Evolutionary conservation across 768 basidiomycete species (phyloP), one percentile per base, ranked within the genome.

Genomic region (Lactifluus echinatus): DNA sequence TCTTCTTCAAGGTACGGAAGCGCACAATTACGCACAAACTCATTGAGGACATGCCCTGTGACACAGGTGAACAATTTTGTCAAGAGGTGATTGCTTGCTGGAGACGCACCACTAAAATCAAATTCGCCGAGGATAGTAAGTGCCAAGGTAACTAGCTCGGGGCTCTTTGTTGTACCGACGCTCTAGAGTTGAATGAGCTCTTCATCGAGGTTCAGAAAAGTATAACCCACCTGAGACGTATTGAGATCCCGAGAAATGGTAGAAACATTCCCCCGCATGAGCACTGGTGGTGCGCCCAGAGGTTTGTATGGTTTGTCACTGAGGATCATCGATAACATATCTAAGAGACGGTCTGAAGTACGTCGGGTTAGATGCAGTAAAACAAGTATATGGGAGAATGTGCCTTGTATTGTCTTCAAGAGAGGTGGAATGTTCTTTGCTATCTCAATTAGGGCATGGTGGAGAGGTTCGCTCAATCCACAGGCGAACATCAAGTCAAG

Each of bases 401-500:
- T 61, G 87, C 92, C 89, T 81, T 98, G 96, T 33, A 98, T 93
- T 0, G 88, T 90, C 69, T 84, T 88, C 53, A 97, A 73, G 6
- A 99, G 73, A 0, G 96, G 94, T 3, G 89, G 89, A 19, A 99
- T 98, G 65, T 87, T 81, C 57, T 81, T 79, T 0, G 90, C 87
- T 54, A 97, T 92, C 24, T 85, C 87, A 12, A 82, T 80, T 8
- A 99, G 76, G 0, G 95, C 92, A 64, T 87, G 81, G 29, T 85
- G 81, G 37, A 99, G 76, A 12, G 93, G 84, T 61, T 94, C 93
- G 66, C 89, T 94, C 60, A 99, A 72, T 2, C 93, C 95, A 67
- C 88, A 95, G 0, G 85, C 87, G 67, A 98, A 89, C 89, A 99
- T 98, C 40, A 96, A 75, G 69, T 98, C 94, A 31, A 99, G 81